Evolutionary conservation across 805 yeast species (phyloP), one percentile per base, ranked within the genome.

Genomic region (Zygosaccharomyces bisporus): DNA sequence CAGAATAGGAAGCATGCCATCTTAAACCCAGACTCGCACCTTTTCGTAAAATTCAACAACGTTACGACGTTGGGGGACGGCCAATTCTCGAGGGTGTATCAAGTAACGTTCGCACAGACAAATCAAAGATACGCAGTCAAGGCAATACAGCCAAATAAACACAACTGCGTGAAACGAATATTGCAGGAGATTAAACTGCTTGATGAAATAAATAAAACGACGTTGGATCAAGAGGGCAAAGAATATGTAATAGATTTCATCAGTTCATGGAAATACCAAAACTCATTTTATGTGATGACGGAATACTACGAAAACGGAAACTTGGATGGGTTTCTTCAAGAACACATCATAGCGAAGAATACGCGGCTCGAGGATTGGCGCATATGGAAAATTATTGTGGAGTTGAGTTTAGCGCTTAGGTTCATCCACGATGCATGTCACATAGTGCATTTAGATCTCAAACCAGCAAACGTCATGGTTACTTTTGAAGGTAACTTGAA

Each of bases 261-360:
- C 13, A 89, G 87, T 60, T 86, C 85, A 23, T 91, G 97, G 96
- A 95, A 86, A 52, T 73, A 72, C 58, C 76, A 80, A 58, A 79
- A 79, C 36, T 80, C 81, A 53, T 77, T 83, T 52, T 93, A 91
- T 62, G 87, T 93, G 30, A 86, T 89, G 93, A 88, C 96, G 3
- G 97, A 91, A 55, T 90, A 71, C 64, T 93, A 96, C 67, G 98
- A 90, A 58, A 93, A 90, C 60, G 98, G 98, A 1, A 86, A 93
- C 17, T 68, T 93, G 46, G 93, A 82, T 57, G 78, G 79, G 47
- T 93, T 91, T 58, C 65, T 93, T 42, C 95, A 86, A 52, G 83
- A 81, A 61, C 88, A 87, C 17, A 80, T 83, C 39, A 74, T 81
- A 32, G 77, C 86, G 23, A 81, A 82, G 55, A 58, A 64, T 19